Conservation (phyloP, 2,329 filamentous ascomycete genomes). For the Xylaria multiplex region DNA sequence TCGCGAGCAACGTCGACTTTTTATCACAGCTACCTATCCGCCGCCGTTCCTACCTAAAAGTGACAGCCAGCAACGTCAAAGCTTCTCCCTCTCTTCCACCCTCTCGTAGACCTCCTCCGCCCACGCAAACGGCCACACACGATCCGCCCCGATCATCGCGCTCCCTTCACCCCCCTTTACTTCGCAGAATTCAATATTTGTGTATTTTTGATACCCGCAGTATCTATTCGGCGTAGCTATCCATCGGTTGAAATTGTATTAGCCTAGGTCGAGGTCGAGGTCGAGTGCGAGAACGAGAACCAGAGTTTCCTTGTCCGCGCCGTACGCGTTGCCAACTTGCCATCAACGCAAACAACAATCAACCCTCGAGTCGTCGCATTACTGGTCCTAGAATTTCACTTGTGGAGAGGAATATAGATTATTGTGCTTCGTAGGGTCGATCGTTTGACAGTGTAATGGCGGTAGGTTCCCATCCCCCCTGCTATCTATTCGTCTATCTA, state of each 20-base stretch:
- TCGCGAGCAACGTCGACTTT: constrained; percentile 31
- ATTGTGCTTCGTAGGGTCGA: constrained; percentile 32
- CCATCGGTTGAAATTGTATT: constrained; percentile 14
- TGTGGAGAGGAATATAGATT: constrained; percentile 24
- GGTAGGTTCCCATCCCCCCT: constrained; percentile 28
- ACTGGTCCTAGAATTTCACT: constrained; percentile 4
- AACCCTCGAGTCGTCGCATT: constrained; percentile 11
- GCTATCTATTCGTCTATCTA: background rate
- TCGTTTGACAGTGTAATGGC: constrained; percentile 38
- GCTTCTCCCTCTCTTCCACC: constrained; percentile 24
- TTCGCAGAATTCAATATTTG: constrained; percentile 35
- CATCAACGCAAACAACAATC: constrained; percentile 9
- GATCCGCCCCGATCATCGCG: constrained; percentile 26
- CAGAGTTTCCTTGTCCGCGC: constrained; percentile 33
- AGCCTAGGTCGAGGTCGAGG: constrained; percentile 26
- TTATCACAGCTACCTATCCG: constrained; percentile 37
- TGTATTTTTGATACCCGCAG: constrained; percentile 38
- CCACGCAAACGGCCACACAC: constrained; percentile 27
- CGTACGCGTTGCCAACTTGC: constrained; percentile 29
- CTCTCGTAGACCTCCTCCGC: constrained; percentile 20
- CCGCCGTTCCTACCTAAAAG: constrained; percentile 37
- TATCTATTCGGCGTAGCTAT: constrained; percentile 32
- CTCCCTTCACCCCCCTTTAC: constrained; percentile 9
- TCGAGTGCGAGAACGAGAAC: constrained; percentile 15
- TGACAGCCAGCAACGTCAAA: constrained; percentile 29